Percentiles rank a stretch among this genome's conserved stretches.
Evolutionary conservation across 768 basidiomycete species (phyloP).

Genomic region (Boletus patriciae): DNA sequence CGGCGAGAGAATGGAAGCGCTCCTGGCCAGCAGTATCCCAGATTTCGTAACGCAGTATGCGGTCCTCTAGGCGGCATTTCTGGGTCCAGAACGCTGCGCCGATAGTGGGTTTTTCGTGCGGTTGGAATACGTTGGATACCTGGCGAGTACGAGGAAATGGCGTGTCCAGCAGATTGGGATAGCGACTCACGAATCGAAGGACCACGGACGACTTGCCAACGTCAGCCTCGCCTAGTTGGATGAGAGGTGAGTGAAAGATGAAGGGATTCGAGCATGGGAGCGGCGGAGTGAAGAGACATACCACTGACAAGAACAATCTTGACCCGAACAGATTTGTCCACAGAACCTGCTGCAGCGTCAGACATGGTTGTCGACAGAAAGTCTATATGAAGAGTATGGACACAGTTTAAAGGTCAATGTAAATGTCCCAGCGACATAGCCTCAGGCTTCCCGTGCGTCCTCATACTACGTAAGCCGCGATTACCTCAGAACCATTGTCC

Average conservation of each 20-base stretch:
- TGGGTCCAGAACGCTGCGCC: conserved; percentile 95
- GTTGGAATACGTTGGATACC: conserved; percentile 97
- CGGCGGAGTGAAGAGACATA: conserved; percentile 36
- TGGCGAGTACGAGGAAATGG: conserved; percentile 26
- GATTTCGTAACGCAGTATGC: conserved; percentile 90
- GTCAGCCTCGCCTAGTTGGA: conserved; percentile 85
- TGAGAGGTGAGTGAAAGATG: neutral
- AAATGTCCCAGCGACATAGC: neutral
- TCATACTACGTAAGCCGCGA: too few relatives aligned
- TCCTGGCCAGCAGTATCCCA: conserved; percentile 97
- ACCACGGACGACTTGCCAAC: conserved; percentile 99
- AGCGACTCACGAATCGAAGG: conserved; percentile 79
- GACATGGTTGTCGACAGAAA: conserved; percentile 49
- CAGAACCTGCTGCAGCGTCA: conserved; percentile 69
- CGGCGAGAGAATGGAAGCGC: conserved; percentile 95
- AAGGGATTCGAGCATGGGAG: neutral
- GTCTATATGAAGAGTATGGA: conserved; percentile 6
- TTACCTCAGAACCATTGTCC: too few relatives aligned
- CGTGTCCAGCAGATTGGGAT: conserved; percentile 2
- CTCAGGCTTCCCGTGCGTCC: too few relatives aligned
- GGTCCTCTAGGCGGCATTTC: conserved; percentile 94
- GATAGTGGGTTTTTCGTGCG: conserved; percentile 98
- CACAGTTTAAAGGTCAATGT: neutral
- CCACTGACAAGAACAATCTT: conserved; percentile 97
- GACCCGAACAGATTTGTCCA: conserved; percentile 93